Percentiles rank a stretch among this genome's conserved stretches.
Evolutionary conservation across 306 rosid species (phyloP).

Genomic region (Vicia villosa): DNA sequence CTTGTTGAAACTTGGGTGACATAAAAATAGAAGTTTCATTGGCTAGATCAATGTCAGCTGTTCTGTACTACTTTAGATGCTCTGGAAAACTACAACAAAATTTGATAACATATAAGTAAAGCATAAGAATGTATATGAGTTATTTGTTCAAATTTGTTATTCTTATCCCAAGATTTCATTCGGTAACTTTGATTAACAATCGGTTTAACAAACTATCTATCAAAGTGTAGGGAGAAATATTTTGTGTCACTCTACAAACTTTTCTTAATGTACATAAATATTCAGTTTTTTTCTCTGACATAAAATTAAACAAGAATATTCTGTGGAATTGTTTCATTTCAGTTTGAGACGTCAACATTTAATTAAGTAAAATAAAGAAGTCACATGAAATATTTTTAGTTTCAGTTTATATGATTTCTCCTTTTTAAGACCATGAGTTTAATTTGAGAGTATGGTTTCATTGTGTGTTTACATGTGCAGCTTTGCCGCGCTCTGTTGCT

Average conservation of each 20-base stretch:
- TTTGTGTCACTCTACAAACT: constrained; percentile 5
- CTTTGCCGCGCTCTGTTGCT: constrained; percentile 81
- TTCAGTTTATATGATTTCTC: neutral
- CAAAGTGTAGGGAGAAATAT: constrained; percentile 21
- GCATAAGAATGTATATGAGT: neutral
- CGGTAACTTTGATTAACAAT: constrained; percentile 2
- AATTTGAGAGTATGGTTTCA: constrained; percentile 14
- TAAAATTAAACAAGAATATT: neutral
- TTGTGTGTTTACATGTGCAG: constrained; percentile 52
- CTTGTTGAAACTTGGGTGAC: neutral
- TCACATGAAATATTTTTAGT: constrained; percentile 5
- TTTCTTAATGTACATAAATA: constrained; percentile 24
- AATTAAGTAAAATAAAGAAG: neutral
- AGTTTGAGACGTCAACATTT: constrained; percentile 1
- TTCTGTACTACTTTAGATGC: neutral
- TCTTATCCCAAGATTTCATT: constrained; percentile 4
- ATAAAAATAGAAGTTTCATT: constrained; percentile 10
- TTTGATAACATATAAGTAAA: neutral
- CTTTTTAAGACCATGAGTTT: neutral
- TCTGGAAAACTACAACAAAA: constrained; percentile 4
- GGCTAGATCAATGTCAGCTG: neutral
- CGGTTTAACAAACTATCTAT: constrained; percentile 1
- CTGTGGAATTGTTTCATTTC: constrained; percentile 12
- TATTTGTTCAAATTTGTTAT: constrained; percentile 5
- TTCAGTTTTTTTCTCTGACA: constrained; percentile 15